phyloP scores from a whole-genome alignment of 176 grass and related monocot species.

The Lolium rigidum region DNA sequence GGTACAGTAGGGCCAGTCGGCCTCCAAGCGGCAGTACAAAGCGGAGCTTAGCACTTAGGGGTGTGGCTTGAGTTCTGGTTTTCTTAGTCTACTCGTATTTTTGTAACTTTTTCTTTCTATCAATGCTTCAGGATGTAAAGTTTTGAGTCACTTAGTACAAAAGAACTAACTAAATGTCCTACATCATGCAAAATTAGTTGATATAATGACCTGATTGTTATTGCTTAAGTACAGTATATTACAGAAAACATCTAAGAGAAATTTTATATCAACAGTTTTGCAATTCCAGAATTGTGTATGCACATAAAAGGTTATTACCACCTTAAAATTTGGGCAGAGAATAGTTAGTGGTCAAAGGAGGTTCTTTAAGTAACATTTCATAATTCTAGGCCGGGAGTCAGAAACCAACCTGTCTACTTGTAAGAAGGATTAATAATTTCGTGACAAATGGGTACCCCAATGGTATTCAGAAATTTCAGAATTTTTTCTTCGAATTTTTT shows the following conservation, averaged over 20 bases:
- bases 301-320: not conserved
- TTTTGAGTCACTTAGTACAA: not conserved
- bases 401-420: not conserved
- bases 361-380: not conserved
- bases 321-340: not conserved
- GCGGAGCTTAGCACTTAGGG: not conserved
- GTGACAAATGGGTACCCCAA: not conserved
- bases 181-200: slow-evolving; percentile 6
- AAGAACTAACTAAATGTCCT: not conserved
- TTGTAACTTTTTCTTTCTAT: not conserved
- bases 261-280: not conserved
- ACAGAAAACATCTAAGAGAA: not conserved
- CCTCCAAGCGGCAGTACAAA: not conserved
- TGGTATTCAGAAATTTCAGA: slow-evolving; percentile 2
- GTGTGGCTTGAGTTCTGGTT: not conserved
- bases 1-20: not conserved
- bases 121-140: not conserved
- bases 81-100: not conserved
- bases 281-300: not conserved
- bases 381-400: not conserved
- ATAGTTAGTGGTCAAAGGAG: not conserved
- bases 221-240: not conserved
- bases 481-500: not conserved
- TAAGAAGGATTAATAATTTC: not conserved
- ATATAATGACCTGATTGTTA: slow-evolving; percentile 5